Evolutionary conservation across 257 asterid species (phyloP).

Genomic region (Salvia rosmarinus): DNA sequence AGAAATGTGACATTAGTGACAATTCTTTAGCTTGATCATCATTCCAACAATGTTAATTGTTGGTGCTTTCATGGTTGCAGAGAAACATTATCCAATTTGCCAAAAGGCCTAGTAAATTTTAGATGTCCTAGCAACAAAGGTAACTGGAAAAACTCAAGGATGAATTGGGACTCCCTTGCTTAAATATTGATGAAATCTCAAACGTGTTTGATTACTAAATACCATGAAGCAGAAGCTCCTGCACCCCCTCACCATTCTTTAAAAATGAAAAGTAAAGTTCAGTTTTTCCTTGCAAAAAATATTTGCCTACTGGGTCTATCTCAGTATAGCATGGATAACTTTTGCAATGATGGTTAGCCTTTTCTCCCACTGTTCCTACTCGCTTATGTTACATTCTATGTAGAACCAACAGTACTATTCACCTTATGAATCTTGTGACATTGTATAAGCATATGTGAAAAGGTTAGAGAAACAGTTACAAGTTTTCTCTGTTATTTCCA

Average conservation of each 20-base stretch:
- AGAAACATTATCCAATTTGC: background rate
- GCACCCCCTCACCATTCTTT: background rate
- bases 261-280: background rate
- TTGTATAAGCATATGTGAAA: no score
- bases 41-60: background rate
- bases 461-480: background rate
- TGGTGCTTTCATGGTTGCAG: background rate
- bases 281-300: background rate
- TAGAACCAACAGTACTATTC: background rate
- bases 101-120: background rate
- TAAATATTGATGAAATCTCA: background rate
- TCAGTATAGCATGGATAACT: background rate
- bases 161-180: background rate
- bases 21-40: background rate
- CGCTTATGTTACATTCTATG: background rate
- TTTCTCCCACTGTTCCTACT: background rate
- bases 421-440: background rate
- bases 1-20: conserved; percentile 13
- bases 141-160: background rate
- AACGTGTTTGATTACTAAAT: background rate
- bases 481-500: background rate
- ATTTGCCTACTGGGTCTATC: background rate
- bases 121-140: background rate
- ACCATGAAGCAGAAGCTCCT: background rate
- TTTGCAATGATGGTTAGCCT: background rate